These are phyloP conservation scores for Apiospora phragmitis DNA, from an alignment of 2,329 filamentous ascomycete genomes.

Conservation along the genomic window DNA sequence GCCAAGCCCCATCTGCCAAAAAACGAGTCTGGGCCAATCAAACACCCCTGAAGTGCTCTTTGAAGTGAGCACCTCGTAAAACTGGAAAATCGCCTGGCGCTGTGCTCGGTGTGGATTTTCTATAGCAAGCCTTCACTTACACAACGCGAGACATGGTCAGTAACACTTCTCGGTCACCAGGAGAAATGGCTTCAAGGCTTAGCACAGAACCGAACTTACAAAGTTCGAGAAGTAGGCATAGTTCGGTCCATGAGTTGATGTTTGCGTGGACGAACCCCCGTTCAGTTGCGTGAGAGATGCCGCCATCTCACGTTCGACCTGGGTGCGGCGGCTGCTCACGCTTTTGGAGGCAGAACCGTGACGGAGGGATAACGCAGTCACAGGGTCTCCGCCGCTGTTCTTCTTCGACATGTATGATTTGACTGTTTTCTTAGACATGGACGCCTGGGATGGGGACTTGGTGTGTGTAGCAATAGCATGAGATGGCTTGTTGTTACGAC, in stretches of 20 bases:
- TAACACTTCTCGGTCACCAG: too few relatives aligned
- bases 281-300: background rate
- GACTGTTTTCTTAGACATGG: background rate
- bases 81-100: too few relatives aligned
- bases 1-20: too few relatives aligned
- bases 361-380: background rate
- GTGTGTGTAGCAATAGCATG: background rate
- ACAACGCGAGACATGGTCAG: too few relatives aligned
- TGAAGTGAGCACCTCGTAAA: too few relatives aligned
- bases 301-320: background rate
- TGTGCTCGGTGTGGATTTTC: too few relatives aligned
- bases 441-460: background rate
- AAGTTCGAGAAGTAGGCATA: background rate
- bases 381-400: background rate
- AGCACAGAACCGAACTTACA: background rate
- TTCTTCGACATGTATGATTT: background rate
- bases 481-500: too few relatives aligned
- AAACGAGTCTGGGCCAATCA: too few relatives aligned
- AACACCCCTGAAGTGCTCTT: too few relatives aligned
- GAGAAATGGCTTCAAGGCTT: background rate
- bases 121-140: too few relatives aligned
- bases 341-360: background rate
- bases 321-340: background rate
- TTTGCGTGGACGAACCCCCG: background rate
- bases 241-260: background rate